These are phyloP conservation scores for Phyllosticta ampelicida DNA, from an alignment of 2,329 filamentous ascomycete genomes.

Conservation along the genomic window DNA sequence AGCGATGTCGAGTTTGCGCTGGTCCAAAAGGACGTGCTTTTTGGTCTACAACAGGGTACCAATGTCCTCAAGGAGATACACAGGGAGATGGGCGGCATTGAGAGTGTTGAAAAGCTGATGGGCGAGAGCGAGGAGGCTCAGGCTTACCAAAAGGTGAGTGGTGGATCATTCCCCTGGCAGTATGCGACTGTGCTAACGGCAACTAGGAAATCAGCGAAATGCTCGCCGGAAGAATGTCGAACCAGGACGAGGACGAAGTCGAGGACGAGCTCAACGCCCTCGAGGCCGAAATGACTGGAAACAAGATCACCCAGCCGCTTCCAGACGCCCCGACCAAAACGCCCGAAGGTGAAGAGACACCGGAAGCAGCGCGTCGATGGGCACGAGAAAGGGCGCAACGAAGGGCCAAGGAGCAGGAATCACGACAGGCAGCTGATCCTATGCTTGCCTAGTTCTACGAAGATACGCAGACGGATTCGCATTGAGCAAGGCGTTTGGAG, in stretches of 20 bases:
- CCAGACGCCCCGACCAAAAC: conserved; percentile 29
- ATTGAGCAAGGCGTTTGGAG: conserved; percentile 10
- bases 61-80: conserved; percentile 84
- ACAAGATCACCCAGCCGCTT: conserved; percentile 29
- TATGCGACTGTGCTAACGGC: not conserved
- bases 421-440: conserved; percentile 19
- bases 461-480: conserved; percentile 5
- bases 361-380: conserved; percentile 17
- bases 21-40: conserved; percentile 93
- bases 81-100: conserved; percentile 88
- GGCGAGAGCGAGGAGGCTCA: conserved; percentile 82
- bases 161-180: conserved; percentile 9
- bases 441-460: conserved; percentile 23
- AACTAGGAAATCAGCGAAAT: conserved; percentile 80
- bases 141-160: conserved; percentile 72
- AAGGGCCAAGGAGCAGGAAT: conserved; percentile 23
- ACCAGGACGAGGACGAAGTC: conserved; percentile 94
- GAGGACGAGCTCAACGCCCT: conserved; percentile 86
- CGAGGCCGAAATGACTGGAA: conserved; percentile 49
- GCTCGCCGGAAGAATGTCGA: conserved; percentile 77
- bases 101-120: conserved; percentile 90
- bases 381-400: conserved; percentile 23
- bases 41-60: conserved; percentile 84
- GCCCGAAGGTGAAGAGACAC: conserved; percentile 19
- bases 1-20: conserved; percentile 88